A percentile compares a stretch with the other conserved stretches of the same genome.
These are phyloP conservation scores for Aspergillus carlsbadensis DNA, from an alignment of 495 filamentous ascomycete genomes.

Conservation along the genomic window DNA sequence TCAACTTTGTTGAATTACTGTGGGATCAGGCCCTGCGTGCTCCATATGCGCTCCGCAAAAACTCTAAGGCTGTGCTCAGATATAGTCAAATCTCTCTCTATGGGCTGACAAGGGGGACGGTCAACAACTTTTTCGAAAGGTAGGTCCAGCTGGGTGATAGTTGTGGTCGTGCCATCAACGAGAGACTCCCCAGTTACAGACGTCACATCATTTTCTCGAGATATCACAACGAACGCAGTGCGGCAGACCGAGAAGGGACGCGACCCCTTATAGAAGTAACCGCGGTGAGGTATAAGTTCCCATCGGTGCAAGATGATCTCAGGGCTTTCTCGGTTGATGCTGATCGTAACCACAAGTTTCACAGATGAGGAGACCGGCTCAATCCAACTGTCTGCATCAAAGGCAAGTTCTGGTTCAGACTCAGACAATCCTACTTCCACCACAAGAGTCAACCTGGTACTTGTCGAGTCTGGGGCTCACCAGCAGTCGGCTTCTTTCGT, in stretches of 20 bases:
- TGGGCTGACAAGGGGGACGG: too few species aligned
- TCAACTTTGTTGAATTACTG: too few species aligned
- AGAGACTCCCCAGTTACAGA: too few species aligned
- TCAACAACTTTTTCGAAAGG: too few species aligned
- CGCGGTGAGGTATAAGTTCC: constrained; percentile 17
- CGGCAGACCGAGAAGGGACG: constrained; percentile 9
- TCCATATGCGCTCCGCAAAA: too few species aligned
- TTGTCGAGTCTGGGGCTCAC: constrained; percentile 19
- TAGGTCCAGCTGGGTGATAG: too few species aligned
- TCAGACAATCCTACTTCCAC: constrained; percentile 24
- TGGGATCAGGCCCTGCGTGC: too few species aligned
- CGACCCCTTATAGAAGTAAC: constrained; percentile 15
- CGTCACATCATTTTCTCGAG: too few species aligned
- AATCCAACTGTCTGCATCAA: constrained; percentile 22
- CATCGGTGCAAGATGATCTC: constrained; percentile 20
- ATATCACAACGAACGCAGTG: constrained; percentile 20
- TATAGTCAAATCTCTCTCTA: too few species aligned
- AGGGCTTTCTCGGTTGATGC: constrained; percentile 16
- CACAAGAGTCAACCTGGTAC: constrained; percentile 15
- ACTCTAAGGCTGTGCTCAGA: too few species aligned
- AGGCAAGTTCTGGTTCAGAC: constrained; percentile 21
- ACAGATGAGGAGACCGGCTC: constrained; percentile 22
- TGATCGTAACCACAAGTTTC: constrained; percentile 22
- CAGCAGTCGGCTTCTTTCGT: constrained; percentile 22
- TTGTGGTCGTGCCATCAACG: too few species aligned